These are phyloP conservation scores for Botrytis hyacinthi DNA, from an alignment of 2,329 filamentous ascomycete species.

Conservation along the genomic window DNA sequence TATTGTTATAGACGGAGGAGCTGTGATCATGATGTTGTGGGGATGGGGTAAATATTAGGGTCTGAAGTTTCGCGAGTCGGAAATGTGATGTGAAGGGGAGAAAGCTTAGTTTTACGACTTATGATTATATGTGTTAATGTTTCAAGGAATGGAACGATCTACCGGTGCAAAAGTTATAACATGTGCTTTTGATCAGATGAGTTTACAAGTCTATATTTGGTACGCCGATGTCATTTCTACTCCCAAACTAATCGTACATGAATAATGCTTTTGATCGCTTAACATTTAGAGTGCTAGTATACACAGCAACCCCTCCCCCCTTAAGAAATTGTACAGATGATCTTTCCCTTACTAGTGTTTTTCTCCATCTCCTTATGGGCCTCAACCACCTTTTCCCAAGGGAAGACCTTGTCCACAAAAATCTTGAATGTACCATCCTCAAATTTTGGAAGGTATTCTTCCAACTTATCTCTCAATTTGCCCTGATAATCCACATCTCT, in stretches of 20 bases:
- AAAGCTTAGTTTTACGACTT: neutral
- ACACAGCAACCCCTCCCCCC: neutral
- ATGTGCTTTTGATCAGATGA: neutral
- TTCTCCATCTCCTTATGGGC: slow-evolving; percentile 72
- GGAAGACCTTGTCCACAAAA: slow-evolving; percentile 76
- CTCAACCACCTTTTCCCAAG: slow-evolving; percentile 71
- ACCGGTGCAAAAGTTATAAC: neutral
- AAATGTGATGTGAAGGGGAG: neutral
- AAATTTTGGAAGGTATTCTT: slow-evolving; percentile 74
- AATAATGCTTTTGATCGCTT: neutral
- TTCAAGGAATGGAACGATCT: neutral
- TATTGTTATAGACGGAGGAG: neutral
- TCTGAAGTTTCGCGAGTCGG: neutral
- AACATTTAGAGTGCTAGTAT: neutral
- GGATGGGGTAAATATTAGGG: neutral
- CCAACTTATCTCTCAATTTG: slow-evolving; percentile 69
- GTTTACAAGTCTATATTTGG: neutral
- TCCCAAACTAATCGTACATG: neutral
- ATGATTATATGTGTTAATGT: neutral
- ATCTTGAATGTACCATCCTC: slow-evolving; percentile 72
- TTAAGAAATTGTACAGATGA: slow-evolving; percentile 53
- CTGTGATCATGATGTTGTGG: neutral
- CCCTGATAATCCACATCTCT: slow-evolving; percentile 78
- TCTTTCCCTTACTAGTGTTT: slow-evolving; percentile 70
- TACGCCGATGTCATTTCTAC: neutral